phyloP scores from a whole-genome alignment of 1,139 yeast genomes.

The Blastobotrys proliferans region DNA sequence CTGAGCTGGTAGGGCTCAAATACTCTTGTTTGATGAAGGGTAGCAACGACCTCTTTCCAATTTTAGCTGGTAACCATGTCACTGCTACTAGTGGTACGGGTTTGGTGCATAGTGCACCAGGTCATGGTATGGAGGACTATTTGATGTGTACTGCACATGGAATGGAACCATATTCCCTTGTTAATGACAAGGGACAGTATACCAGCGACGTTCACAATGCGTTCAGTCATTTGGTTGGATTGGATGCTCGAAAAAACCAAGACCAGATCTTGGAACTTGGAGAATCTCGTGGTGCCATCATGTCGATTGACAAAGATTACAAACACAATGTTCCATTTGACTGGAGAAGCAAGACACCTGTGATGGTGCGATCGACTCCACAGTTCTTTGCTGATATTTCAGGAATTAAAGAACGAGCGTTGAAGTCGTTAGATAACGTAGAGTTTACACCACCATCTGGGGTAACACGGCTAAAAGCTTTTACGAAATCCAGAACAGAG shows the following conservation, averaged over 20 bases:
- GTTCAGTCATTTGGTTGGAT: constrained; percentile 45
- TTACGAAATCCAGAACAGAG: constrained; percentile 74
- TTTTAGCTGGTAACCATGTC: constrained; percentile 80
- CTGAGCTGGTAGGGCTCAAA: constrained; percentile 39
- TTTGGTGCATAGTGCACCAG: constrained; percentile 94
- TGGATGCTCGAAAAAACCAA: constrained; percentile 63
- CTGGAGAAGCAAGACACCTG: constrained; percentile 95
- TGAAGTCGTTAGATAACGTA: constrained; percentile 56
- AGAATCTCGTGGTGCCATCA: constrained; percentile 44
- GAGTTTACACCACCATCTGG: constrained; percentile 73
- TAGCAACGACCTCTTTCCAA: constrained; percentile 44
- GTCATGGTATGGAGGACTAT: constrained; percentile 95
- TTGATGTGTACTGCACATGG: constrained; percentile 50
- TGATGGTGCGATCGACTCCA: constrained; percentile 91
- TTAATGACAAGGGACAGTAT: constrained; percentile 70
- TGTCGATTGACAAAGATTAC: constrained; percentile 47
- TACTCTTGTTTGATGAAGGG: constrained; percentile 60
- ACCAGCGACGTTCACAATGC: constrained; percentile 45
- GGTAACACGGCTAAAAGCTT: constrained; percentile 61
- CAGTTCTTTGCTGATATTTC: constrained; percentile 95
- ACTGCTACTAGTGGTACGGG: constrained; percentile 86
- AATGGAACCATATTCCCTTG: constrained; percentile 65
- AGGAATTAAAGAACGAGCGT: constrained; percentile 60
- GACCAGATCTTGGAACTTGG: constrained; percentile 44
- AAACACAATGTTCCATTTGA: constrained; percentile 91